These are phyloP conservation scores for Euclidium syriacum DNA, from an alignment of 345 rosid genomes.

Conservation along the genomic window DNA sequence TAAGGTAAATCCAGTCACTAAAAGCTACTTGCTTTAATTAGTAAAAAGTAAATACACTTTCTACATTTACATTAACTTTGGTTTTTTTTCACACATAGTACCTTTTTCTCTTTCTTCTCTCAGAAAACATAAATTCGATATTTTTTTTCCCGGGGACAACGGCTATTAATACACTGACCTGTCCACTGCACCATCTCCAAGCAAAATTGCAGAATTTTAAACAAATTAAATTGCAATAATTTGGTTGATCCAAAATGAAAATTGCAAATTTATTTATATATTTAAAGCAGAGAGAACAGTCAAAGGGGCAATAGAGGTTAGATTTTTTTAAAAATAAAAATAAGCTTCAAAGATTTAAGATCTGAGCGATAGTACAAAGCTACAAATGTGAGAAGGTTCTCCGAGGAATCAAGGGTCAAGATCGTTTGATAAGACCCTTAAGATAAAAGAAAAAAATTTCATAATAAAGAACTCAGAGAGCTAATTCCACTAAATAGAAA, in stretches of 20 bases:
- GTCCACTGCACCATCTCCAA: constrained; percentile 52
- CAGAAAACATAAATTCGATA: constrained; percentile 19
- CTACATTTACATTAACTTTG: constrained; percentile 8
- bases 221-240: background rate
- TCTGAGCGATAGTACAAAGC: constrained; percentile 37
- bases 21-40: constrained; percentile 20
- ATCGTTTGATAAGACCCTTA: constrained; percentile 55
- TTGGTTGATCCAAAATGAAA: too few species aligned
- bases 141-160: constrained; percentile 46
- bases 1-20: constrained; percentile 9
- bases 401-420: constrained; percentile 92
- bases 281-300: constrained; percentile 21
- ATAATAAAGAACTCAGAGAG: background rate
- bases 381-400: constrained; percentile 65
- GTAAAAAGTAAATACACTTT: constrained; percentile 23
- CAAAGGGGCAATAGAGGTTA: constrained; percentile 17
- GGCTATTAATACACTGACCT: constrained; percentile 65
- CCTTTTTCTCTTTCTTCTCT: background rate
- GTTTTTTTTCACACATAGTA: background rate
- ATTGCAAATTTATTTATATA: too few species aligned
- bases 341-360: constrained; percentile 32
- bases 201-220: constrained; percentile 23
- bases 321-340: constrained; percentile 8
- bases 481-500: background rate
- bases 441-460: constrained; percentile 13